A percentile compares a stretch with the other conserved stretches of the same genome.
Evolutionary conservation across 1,284 basidiomycete genomes (phyloP).

Genomic region (Volvariella volvacea): DNA sequence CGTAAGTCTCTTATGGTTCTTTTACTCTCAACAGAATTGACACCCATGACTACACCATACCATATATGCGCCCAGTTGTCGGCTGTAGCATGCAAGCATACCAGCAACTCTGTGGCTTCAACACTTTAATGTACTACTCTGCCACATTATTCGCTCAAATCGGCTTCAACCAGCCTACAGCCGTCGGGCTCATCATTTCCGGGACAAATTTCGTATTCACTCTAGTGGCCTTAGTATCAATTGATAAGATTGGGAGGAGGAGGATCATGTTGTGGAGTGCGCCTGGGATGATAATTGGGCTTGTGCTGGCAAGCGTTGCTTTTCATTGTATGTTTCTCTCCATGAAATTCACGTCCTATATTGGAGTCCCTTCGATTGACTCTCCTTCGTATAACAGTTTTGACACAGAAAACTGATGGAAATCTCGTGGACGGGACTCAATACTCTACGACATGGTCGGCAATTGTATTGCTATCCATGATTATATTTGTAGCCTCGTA

Average conservation of each 20-base stretch:
- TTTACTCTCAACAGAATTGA: too few relatives aligned
- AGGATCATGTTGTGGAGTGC: slow-evolving; percentile 73
- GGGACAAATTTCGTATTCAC: slow-evolving; percentile 82
- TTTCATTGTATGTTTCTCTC: slow-evolving; percentile 62
- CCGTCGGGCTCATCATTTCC: slow-evolving; percentile 73
- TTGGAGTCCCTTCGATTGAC: slow-evolving; percentile 1
- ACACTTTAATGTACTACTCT: slow-evolving; percentile 72
- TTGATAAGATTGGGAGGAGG: slow-evolving; percentile 74
- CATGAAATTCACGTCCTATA: neutral
- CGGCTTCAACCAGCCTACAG: slow-evolving; percentile 76
- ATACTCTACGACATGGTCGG: slow-evolving; percentile 62
- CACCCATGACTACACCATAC: too few relatives aligned
- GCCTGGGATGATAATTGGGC: slow-evolving; percentile 72
- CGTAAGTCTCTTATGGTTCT: slow-evolving; percentile 42
- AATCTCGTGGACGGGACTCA: slow-evolving; percentile 54
- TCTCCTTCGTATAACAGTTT: slow-evolving; percentile 31
- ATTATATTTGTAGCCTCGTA: slow-evolving; percentile 80
- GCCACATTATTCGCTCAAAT: slow-evolving; percentile 77
- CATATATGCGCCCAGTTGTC: too few relatives aligned
- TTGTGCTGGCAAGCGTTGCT: slow-evolving; percentile 65
- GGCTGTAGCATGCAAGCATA: slow-evolving; percentile 77
- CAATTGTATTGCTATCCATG: slow-evolving; percentile 72
- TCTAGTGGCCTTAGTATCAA: slow-evolving; percentile 74
- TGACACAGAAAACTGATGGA: slow-evolving; percentile 65
- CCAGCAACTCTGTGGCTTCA: slow-evolving; percentile 78